Evolutionary conservation across 2,329 filamentous ascomycete genomes (phyloP), one percentile per base, ranked within the genome.

Genomic region (Leptosphaerulina australis): DNA sequence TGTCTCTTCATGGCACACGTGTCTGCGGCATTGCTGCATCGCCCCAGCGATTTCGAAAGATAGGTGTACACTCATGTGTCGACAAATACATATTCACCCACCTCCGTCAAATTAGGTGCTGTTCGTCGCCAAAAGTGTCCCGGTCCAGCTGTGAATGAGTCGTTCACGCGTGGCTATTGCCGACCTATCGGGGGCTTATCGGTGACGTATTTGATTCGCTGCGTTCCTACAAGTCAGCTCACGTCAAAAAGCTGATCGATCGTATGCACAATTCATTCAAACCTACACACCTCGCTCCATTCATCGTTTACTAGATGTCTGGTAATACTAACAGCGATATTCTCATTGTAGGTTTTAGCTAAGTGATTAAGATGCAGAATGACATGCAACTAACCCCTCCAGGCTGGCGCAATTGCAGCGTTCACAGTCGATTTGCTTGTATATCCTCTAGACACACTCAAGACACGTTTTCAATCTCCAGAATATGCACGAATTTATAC

Each of bases 381-480:
- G 10, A 31, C 12, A n/a, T 10, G 4, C 10, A 24, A 36, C 36
- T 57, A 10, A 56, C 49, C 9, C 7, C 8, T 6, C n/a, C 44
- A 94, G 89, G 90, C 91, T 36, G 91, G 91, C 47, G 91, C 90
- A 44, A 81, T 88, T 44, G 91, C 91, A 56, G 92, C 91, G 20
- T 91, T 96, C 69, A 87, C 88, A 1, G 88, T 96, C 48, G 91
- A 96, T 71, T 78, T 95, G 38, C 78, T 96, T 12, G 83, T 96
- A 26, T 96, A 94, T 65, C 92, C 91, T 0, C 79, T 96, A 12
- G 92, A 96, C 69, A 97, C 91, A 0, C 79, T 96, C 64, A 96
- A 96, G 70, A 96, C 91, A 6, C 83, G 91, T 8, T 81, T 90
- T 37, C 91, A 96, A 70, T 91, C 87, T 44, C 86, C 85, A 10